A percentile compares a stretch with the other conserved stretches of the same genome.
Evolutionary conservation across 805 yeast genomes (phyloP).

Genomic region (Ascoidea asiatica): DNA sequence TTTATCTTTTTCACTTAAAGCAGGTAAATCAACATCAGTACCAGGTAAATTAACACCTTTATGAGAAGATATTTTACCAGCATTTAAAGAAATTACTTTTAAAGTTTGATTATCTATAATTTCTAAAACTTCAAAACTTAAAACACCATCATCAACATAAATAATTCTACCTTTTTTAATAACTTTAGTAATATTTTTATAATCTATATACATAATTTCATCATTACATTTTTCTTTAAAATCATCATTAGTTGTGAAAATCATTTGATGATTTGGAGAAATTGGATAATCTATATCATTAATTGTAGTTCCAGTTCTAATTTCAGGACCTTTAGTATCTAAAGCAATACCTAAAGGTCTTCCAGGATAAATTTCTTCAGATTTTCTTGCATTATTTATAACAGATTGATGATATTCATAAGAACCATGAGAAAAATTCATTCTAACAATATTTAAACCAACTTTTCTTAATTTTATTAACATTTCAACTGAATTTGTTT

Average conservation of each 20-base stretch:
- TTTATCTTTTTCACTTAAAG: constrained; percentile 93
- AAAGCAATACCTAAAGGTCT: constrained; percentile 97
- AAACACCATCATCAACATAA: constrained; percentile 95
- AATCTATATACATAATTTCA: constrained; percentile 79
- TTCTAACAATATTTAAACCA: constrained; percentile 94
- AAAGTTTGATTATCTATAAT: constrained; percentile 68
- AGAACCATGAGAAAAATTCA: constrained; percentile 98
- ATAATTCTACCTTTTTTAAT: constrained; percentile 79
- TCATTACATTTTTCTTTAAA: constrained; percentile 64
- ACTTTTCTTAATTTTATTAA: constrained; percentile 86
- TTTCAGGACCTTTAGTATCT: constrained; percentile 99
- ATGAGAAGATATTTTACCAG: constrained; percentile 92
- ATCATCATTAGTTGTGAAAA: constrained; percentile 79
- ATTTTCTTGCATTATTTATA: constrained; percentile 90
- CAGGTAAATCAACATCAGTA: constrained; percentile 98
- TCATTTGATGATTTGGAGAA: constrained; percentile 78
- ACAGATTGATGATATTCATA: constrained; percentile 97
- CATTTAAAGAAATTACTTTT: constrained; percentile 80
- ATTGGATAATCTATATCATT: constrained; percentile 75
- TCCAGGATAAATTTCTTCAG: constrained; percentile 81
- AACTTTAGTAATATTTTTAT: constrained; percentile 92
- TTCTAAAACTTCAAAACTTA: constrained; percentile 86
- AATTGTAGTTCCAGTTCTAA: constrained; percentile 92
- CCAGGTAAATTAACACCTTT: constrained; percentile 99
- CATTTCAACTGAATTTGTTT: constrained; percentile 81